A percentile compares a stretch with the other conserved stretches of the same genome.
These are phyloP conservation scores for Monascus purpureus DNA, from an alignment of 495 filamentous ascomycete species.

Conservation along the genomic window DNA sequence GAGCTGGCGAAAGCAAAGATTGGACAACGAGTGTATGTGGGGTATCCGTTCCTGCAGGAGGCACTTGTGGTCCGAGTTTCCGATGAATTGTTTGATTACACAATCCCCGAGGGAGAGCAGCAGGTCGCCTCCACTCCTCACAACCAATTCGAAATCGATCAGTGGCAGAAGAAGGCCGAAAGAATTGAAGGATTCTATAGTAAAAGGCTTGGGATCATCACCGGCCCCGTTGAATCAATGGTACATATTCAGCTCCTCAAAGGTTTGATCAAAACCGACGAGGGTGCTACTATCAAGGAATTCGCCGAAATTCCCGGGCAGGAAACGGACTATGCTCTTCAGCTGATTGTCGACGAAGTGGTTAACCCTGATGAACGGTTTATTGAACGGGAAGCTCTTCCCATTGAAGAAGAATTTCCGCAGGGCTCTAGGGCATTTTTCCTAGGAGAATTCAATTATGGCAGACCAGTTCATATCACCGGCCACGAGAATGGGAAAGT, in stretches of 20 bases:
- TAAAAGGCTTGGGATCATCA: slow-evolving; percentile 77
- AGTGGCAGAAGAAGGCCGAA: slow-evolving; percentile 71
- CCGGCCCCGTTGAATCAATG: slow-evolving; percentile 75
- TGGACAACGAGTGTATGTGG: slow-evolving; percentile 76
- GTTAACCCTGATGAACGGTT: slow-evolving; percentile 86
- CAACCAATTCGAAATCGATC: slow-evolving; percentile 59
- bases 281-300: slow-evolving; percentile 84
- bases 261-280: slow-evolving; percentile 79
- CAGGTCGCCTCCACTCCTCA: slow-evolving; percentile 56
- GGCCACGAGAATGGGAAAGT: slow-evolving; percentile 59
- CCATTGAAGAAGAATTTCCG: slow-evolving; percentile 88
- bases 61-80: slow-evolving; percentile 78
- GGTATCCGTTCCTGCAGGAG: slow-evolving; percentile 93
- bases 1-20: slow-evolving; percentile 64
- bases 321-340: slow-evolving; percentile 83
- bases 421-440: slow-evolving; percentile 73
- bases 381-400: slow-evolving; percentile 70
- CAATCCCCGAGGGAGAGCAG: slow-evolving; percentile 44
- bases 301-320: slow-evolving; percentile 80
- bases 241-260: slow-evolving; percentile 87
- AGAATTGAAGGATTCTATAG: slow-evolving; percentile 77
- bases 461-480: slow-evolving; percentile 73
- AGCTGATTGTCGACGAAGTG: slow-evolving; percentile 81
- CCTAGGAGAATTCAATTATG: slow-evolving; percentile 90
- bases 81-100: slow-evolving; percentile 87